Evolutionary conservation across 2,329 filamentous ascomycete genomes (phyloP), one percentile per base, ranked within the genome.

Genomic region (Ophiobolus disseminans): DNA sequence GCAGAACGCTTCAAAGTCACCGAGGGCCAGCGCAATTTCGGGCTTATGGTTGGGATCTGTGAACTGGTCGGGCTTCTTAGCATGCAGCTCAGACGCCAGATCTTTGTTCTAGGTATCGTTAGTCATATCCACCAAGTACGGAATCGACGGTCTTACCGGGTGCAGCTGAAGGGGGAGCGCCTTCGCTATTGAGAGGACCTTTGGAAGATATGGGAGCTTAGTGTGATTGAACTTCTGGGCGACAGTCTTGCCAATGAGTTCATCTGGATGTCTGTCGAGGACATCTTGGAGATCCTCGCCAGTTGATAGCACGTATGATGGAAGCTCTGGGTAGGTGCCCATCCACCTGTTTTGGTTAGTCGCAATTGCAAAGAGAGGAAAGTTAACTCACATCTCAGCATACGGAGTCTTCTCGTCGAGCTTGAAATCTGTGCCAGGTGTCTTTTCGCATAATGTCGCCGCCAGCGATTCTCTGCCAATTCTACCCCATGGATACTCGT

Each of bases 31-130:
- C 1, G 88, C 88, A 43, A 92, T 91, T 66, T 92, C 88, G 1
- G 89, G 88, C 73, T 91, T 91, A 76, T 91, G 88, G 68, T 91
- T 91, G 2, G 82, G 75, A 57, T 92, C 88, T 1, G 82, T 83
- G 68, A 88, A 91, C 48, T 84, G 81, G 2, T 83, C 72, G 0
- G 88, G 87, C 44, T 90, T 79, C 55, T 83, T 69, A 44, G 80
- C 67, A 72, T 91, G 86, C 2, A 91, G 78, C 60, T 85, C 79
- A 7, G 79, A 73, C 0, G 88, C 82, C 1, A 91, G 79, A 0
- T 81, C 76, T 63, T 87, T 89, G 74, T 91, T 83, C 23, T 73
- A 16, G 1, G 17, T 1, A 17, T 6, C 16, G 31, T 64, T 40
- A 63, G 50, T 4, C 40, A 16, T 28, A 22, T 16, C 9, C 37